phyloP scores from a whole-genome alignment of 441 rosid genomes.

The Populus hybrid region DNA sequence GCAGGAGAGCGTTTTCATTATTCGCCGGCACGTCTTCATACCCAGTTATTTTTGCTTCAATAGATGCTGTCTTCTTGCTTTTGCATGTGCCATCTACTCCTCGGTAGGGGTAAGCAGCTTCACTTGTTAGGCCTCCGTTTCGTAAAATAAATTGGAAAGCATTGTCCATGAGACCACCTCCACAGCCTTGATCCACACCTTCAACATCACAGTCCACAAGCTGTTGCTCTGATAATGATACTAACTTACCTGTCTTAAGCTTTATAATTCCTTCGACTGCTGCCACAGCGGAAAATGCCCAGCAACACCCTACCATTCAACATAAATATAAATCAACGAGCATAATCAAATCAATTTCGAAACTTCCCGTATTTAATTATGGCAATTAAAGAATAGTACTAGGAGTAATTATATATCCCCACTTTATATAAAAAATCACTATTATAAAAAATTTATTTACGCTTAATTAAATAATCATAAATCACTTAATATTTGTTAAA shows the following conservation, averaged over 20 bases:
- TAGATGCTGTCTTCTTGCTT: conserved; percentile 23
- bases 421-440: no score
- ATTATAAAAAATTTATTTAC: no score
- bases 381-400: no score
- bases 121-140: conserved; percentile 60
- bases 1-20: conserved; percentile 50
- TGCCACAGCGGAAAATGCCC: conserved; percentile 78
- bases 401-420: no score
- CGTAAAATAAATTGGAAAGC: conserved; percentile 62
- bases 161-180: conserved; percentile 67
- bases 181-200: conserved; percentile 55
- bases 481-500: no score
- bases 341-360: no score
- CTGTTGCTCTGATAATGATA: conserved; percentile 66
- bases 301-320: conserved; percentile 53
- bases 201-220: conserved; percentile 62
- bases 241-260: conserved; percentile 49
- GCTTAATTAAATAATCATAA: no score
- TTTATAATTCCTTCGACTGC: conserved; percentile 67
- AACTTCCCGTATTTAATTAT: no score
- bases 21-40: conserved; percentile 55
- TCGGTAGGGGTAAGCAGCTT: conserved; percentile 50
- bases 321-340: no score
- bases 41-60: conserved; percentile 55
- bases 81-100: conserved; percentile 42